A percentile compares a stretch with the other conserved stretches of the same genome.
Evolutionary conservation across 148 eudicot genomes (phyloP).

Genomic region (Vaccinium corymbosum): DNA sequence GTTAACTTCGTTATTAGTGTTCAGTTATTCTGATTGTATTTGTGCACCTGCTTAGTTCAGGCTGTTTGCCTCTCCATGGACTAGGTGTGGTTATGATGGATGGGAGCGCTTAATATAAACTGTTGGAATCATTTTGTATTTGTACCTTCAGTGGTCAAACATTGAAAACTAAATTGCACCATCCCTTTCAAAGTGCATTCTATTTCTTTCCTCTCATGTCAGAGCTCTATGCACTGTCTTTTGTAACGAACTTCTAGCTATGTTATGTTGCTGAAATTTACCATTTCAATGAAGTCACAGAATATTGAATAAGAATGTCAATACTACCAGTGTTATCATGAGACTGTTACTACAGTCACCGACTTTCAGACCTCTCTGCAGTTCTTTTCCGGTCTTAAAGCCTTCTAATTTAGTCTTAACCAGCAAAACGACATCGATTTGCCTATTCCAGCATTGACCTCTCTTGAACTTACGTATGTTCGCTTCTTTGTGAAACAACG

Average conservation of each 20-base stretch:
- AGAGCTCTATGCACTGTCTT: not conserved
- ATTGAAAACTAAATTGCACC: not conserved
- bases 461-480: not conserved
- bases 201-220: not conserved
- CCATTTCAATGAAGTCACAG: not conserved
- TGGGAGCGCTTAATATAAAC: not conserved
- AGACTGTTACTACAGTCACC: not conserved
- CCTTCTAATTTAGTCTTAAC: slow-evolving; percentile 5
- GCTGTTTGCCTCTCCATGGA: not conserved
- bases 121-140: not conserved
- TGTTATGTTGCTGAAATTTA: not conserved
- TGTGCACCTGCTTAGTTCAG: not conserved
- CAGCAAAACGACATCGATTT: not conserved
- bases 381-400: not conserved
- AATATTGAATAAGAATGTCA: not conserved
- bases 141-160: not conserved
- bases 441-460: not conserved
- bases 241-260: not conserved
- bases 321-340: not conserved
- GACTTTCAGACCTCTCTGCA: not conserved
- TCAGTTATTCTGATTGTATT: not conserved
- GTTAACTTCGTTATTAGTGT: not conserved
- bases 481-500: not conserved
- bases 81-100: not conserved
- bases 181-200: not conserved